Percentiles rank a stretch among this genome's conserved stretches.
phyloP scores from a whole-genome alignment of 2,329 filamentous ascomycete genomes.

The Nannizzia gypsea region DNA sequence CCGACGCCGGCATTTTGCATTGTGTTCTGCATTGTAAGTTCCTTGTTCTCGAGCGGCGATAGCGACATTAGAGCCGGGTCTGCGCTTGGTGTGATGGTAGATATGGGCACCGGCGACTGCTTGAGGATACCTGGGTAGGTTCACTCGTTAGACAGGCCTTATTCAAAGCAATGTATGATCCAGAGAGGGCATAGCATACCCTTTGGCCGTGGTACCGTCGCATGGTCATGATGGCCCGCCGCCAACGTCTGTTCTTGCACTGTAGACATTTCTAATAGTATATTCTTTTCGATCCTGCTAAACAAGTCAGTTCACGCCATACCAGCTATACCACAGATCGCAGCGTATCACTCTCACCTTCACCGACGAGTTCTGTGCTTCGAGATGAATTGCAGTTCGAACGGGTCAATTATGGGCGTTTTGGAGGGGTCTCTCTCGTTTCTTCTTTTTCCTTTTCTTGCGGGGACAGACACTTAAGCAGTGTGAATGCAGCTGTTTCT shows the following conservation, averaged over 20 bases:
- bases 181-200: constrained; percentile 21
- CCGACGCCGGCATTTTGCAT: constrained; percentile 86
- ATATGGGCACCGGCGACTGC: constrained; percentile 56
- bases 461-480: too few relatives aligned
- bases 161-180: not conserved
- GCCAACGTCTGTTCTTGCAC: not conserved
- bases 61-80: not conserved
- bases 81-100: constrained; percentile 22
- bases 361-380: not conserved
- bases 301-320: not conserved
- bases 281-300: not conserved
- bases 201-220: constrained; percentile 23
- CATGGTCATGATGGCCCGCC: not conserved
- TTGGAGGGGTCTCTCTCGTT: not conserved
- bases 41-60: constrained; percentile 52
- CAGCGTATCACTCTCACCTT: not conserved
- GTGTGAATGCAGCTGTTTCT: not conserved
- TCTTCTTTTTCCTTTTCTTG: too few relatives aligned
- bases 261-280: not conserved
- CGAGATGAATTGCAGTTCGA: not conserved
- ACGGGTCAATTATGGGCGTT: too few relatives aligned
- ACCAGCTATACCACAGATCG: not conserved
- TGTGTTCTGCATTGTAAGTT: constrained; percentile 87
- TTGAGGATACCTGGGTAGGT: constrained; percentile 69
- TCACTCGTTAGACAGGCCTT: not conserved